These are phyloP conservation scores for Macrophomina tecta DNA, from an alignment of 2,329 filamentous ascomycete species.

Conservation along the genomic window DNA sequence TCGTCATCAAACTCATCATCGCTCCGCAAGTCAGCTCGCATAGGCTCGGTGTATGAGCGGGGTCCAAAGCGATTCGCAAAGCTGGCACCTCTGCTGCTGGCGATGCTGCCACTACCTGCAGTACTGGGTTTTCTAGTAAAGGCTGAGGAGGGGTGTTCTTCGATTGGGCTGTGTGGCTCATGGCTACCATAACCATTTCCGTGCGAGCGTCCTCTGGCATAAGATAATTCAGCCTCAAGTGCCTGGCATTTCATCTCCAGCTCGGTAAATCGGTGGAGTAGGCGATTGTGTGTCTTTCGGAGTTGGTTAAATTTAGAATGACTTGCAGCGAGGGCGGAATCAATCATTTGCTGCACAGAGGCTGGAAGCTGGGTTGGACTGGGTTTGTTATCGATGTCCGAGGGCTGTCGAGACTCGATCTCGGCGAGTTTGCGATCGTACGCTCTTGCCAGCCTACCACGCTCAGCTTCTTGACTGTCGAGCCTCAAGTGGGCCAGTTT, in stretches of 20 bases:
- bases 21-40: constrained; percentile 1
- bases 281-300: constrained; percentile 58
- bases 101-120: constrained; percentile 33
- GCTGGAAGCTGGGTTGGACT: constrained; percentile 44
- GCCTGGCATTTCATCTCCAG: constrained; percentile 55
- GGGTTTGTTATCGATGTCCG: constrained; percentile 30
- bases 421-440: constrained; percentile 58
- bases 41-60: constrained; percentile 34
- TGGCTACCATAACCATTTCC: constrained; percentile 20
- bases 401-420: constrained; percentile 37
- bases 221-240: constrained; percentile 40
- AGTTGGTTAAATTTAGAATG: constrained; percentile 56
- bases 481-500: constrained; percentile 66
- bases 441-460: constrained; percentile 52
- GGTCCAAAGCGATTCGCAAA: constrained; percentile 34
- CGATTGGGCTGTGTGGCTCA: constrained; percentile 23
- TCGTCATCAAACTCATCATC: constrained; percentile 34
- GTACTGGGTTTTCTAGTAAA: constrained; percentile 38
- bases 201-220: constrained; percentile 22
- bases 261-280: constrained; percentile 58
- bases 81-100: constrained; percentile 21
- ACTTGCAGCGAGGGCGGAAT: constrained; percentile 55
- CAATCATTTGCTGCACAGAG: constrained; percentile 54
- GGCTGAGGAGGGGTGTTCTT: constrained; percentile 27
- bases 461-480: constrained; percentile 56